Percentiles rank a stretch among this genome's conserved stretches.
Evolutionary conservation across 1,139 yeast genomes (phyloP).

Genomic region (Hemisphaericaspora subhashii): DNA sequence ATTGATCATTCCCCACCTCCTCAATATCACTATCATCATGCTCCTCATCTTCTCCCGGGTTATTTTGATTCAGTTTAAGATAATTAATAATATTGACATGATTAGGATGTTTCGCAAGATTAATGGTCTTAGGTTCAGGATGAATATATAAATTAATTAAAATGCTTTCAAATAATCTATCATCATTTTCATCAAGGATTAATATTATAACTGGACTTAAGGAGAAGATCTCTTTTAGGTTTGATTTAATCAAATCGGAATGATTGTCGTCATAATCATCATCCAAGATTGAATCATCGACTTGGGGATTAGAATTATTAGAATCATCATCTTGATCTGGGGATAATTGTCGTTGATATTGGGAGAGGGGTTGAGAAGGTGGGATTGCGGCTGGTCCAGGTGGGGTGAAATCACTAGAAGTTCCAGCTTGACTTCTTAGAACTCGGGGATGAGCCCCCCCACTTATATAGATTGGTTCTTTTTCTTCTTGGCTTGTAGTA

Average conservation of each 20-base stretch:
- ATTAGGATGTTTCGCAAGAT: slow-evolving; percentile 34
- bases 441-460: background rate
- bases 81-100: slow-evolving; percentile 25
- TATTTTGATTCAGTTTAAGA: slow-evolving; percentile 20
- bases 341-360: background rate
- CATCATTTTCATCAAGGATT: slow-evolving; percentile 15
- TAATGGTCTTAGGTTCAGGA: slow-evolving; percentile 34
- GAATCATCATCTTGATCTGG: background rate
- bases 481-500: no score
- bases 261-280: slow-evolving; percentile 1
- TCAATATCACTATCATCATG: slow-evolving; percentile 14
- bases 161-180: slow-evolving; percentile 20
- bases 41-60: background rate
- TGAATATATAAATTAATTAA: slow-evolving; percentile 24
- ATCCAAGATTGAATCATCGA: background rate
- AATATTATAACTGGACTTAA: slow-evolving; percentile 28
- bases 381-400: background rate
- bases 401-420: background rate
- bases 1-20: slow-evolving; percentile 18
- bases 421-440: background rate
- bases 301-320: background rate
- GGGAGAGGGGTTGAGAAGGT: slow-evolving; percentile 1
- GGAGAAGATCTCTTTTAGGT: slow-evolving; percentile 32
- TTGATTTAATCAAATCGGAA: slow-evolving; percentile 10
- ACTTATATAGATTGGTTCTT: no score